These are phyloP conservation scores for Zygoascus ofunaensis DNA, from an alignment of 805 yeast genomes.

Conservation along the genomic window DNA sequence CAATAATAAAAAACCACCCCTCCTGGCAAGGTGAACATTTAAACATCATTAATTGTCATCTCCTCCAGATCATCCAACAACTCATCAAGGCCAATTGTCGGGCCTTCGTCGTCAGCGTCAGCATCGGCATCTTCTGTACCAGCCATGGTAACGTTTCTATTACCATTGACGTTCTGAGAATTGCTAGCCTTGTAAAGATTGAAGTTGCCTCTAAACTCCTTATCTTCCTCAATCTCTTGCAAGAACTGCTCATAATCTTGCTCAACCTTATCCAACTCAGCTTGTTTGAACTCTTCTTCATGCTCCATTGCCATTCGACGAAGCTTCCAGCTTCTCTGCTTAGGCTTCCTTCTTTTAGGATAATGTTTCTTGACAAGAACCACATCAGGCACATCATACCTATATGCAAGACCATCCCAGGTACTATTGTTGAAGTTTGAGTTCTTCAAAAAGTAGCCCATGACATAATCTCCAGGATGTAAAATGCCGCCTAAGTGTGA, in stretches of 20 bases:
- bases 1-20: too few species aligned
- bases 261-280: slow-evolving; percentile 86
- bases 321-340: slow-evolving; percentile 85
- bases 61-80: slow-evolving; percentile 90
- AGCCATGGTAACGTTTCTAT: slow-evolving; percentile 16
- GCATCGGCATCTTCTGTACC: slow-evolving; percentile 20
- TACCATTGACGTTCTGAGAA: slow-evolving; percentile 18
- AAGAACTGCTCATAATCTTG: slow-evolving; percentile 91
- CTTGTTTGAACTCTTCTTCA: slow-evolving; percentile 40
- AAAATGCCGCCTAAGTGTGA: slow-evolving; percentile 84
- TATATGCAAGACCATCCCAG: slow-evolving; percentile 48
- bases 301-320: slow-evolving; percentile 97
- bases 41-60: slow-evolving; percentile 57
- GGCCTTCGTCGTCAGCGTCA: slow-evolving; percentile 62
- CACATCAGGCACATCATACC: slow-evolving; percentile 61
- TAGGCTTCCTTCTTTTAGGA: slow-evolving; percentile 63
- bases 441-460: slow-evolving; percentile 77
- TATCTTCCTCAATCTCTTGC: slow-evolving; percentile 95
- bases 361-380: slow-evolving; percentile 82
- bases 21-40: too few species aligned
- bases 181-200: slow-evolving; percentile 68
- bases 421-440: slow-evolving; percentile 75
- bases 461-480: slow-evolving; percentile 87
- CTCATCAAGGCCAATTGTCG: slow-evolving; percentile 84
- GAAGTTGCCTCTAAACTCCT: slow-evolving; percentile 82